Evolutionary conservation across 169 alveolate genomes (phyloP), one percentile per base, ranked within the genome.

Genomic region (Babesia gibsoni): DNA sequence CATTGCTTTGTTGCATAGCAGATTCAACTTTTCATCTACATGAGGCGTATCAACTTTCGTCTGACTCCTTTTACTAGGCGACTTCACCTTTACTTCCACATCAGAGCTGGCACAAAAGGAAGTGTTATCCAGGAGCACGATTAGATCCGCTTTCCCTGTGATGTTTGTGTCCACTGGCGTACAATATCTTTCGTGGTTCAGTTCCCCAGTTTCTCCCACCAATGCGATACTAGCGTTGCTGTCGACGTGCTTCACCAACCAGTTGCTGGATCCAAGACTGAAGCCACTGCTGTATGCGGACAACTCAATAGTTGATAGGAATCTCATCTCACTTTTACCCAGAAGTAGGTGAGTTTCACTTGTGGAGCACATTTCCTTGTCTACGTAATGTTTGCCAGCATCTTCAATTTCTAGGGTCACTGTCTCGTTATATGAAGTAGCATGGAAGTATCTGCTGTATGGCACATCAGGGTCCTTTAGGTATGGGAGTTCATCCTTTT

Each of bases 211-310:
- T 10, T 66, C 69, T 23, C 75, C 74, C 5, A 77, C 27, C 4
- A 66, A 16, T 27, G 59, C 69, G 8, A 77, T n/a, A 12, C 48
- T 27, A 32, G 45, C 53, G 16, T 4, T 32, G 1, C 54, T 46
- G 23, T 77, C 46, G 8, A 46, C 52, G 61, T 68, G 80, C 25
- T 29, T 68, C 9, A 77, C 29, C 1, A 39, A 27, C 65, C 75
- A 77, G 57, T 77, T 77, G 50, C 64, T 20, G 3, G 77, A 57
- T n/a, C 86, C 86, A 33, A 77, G 45, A 12, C 46, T 33, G 67
- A 43, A 77, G 8, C 86, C 86, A 49, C 80, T 77, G 61, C 73
- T 50, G 59, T 12, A 52, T 5, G 65, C 82, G 49, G 67, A 63
- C 6, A 77, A 23, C 36, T 53, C 67, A 23, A 77, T 16, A 22